Percentiles rank a stretch among this genome's conserved stretches.
Conservation (phyloP, 208 protist genomes). For the Lotmaria passim region DNA sequence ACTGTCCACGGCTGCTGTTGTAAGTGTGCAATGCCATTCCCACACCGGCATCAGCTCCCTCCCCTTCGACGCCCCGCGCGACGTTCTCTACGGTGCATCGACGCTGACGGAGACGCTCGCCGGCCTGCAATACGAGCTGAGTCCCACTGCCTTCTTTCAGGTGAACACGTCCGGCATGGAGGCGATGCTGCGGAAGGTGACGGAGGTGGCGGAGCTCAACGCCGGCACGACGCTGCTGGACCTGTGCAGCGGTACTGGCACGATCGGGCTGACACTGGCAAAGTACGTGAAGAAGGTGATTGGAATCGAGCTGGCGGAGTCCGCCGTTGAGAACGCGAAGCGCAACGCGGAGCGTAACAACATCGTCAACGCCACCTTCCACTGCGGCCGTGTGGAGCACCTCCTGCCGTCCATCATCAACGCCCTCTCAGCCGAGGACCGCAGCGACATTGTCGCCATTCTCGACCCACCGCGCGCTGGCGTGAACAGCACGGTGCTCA, state of each 20-base stretch:
- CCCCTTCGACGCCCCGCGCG: constrained; percentile 59
- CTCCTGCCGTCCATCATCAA: constrained; percentile 73
- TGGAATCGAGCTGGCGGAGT: constrained; percentile 93
- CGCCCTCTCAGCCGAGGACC: constrained; percentile 45
- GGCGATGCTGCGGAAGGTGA: constrained; percentile 77
- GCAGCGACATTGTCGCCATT: constrained; percentile 80
- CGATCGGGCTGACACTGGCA: constrained; percentile 92
- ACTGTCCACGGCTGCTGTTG: constrained; percentile 45
- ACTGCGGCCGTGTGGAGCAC: constrained; percentile 93
- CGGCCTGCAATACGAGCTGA: constrained; percentile 90
- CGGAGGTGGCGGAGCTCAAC: constrained; percentile 59
- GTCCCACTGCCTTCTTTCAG: constrained; percentile 95
- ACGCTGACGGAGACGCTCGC: constrained; percentile 79
- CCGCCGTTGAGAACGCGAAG: constrained; percentile 86
- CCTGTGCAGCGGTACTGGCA: constrained; percentile 96
- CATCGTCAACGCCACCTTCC: constrained; percentile 89
- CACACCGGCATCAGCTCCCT: constrained; percentile 75
- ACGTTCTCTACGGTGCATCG: constrained; percentile 61
- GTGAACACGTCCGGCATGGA: constrained; percentile 94
- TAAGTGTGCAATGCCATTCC: constrained; percentile 78
- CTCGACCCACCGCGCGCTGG: constrained; percentile 92
- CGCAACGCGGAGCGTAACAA: constrained; percentile 88
- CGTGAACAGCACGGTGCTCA: constrained; percentile 89
- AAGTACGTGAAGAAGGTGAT: constrained; percentile 87
- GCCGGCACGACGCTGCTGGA: constrained; percentile 89